Evolutionary conservation across 2,329 filamentous ascomycete genomes (phyloP), one percentile per base, ranked within the genome.

Genomic region (Anisogramma anomala): DNA sequence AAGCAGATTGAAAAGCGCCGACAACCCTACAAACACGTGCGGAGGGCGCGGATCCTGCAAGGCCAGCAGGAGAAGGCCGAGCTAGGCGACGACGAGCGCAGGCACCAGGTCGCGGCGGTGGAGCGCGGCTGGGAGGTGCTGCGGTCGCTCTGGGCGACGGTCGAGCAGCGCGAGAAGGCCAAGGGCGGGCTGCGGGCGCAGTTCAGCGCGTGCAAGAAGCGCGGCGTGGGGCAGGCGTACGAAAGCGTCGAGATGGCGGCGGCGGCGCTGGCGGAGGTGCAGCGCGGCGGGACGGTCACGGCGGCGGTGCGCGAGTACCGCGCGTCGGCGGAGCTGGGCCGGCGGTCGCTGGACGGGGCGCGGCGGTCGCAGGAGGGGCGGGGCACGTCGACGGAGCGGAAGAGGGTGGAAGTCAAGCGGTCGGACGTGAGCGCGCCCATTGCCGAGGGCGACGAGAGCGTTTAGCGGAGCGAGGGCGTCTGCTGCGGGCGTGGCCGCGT

Each of bases 41-140:
- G 77, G 1, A 65, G 68, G 18, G 74, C 73, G 1, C 67, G 76
- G 4, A 77, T 81, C 19, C 56, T 67, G 0, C 74, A 81, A 52
- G 77, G 74, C 1, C 68, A 70, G 46, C 58, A 66, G 3, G 70
- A 75, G 34, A 38, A 63, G 3, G 41, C 52, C 0, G 50, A 45
- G 0, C 49, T 73, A 1, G 41, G 50, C 4, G 49, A 54, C 1
- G 49, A 55, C 9, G 61, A 67, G 26, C 52, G 52, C 23, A 53
- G 49, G 22, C 43, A 42, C 6, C 36, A 52, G 6, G 42, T 49
- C 42, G 47, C 65, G 46, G 54, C 58, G 9, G 60, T 66, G 1
- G 48, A 55, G 2, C 49, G 55, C 11, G 66, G 65, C 11, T 72
- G 67, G 65, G 50, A 54, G 19, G 54, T 65, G 1, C 57, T 70